A percentile compares a stretch with the other conserved stretches of the same genome.
Evolutionary conservation across 495 filamentous ascomycete species (phyloP).

Genomic region (Hypoxylon intermedium): DNA sequence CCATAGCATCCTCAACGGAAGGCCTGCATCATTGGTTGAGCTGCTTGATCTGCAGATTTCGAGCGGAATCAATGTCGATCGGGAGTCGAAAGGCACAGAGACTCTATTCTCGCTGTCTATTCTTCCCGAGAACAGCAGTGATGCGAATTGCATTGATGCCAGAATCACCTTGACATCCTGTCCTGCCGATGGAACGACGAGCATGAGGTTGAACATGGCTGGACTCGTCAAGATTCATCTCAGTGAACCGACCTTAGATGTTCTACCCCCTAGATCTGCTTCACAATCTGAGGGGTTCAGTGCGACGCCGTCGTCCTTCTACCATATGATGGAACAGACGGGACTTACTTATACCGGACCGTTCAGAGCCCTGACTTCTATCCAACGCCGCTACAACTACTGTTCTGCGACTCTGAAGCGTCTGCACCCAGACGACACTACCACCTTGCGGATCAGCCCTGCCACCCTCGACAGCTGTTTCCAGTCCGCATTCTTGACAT

Average conservation of each 20-base stretch:
- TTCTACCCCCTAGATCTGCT: constrained; percentile 35
- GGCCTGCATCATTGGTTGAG: constrained; percentile 48
- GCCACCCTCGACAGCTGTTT: constrained; percentile 57
- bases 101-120: constrained; percentile 51
- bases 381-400: constrained; percentile 57
- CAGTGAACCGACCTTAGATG: constrained; percentile 20
- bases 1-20: constrained; percentile 31
- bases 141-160: too few species aligned
- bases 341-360: constrained; percentile 54
- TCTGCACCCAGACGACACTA: constrained; percentile 42
- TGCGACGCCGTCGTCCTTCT: constrained; percentile 50
- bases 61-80: constrained; percentile 59
- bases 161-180: too few species aligned
- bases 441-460: constrained; percentile 52
- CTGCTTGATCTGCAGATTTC: constrained; percentile 50
- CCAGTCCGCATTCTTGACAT: constrained; percentile 53
- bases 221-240: too few species aligned
- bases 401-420: constrained; percentile 47
- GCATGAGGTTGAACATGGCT: too few species aligned
- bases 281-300: constrained; percentile 44
- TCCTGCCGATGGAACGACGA: too few species aligned
- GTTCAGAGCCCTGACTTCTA: constrained; percentile 47
- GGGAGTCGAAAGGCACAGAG: constrained; percentile 54
- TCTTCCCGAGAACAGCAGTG: background rate
- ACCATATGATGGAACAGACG: constrained; percentile 51